phyloP scores from a whole-genome alignment of 352 stramenopile species.

The Pythium plurisporium region DNA sequence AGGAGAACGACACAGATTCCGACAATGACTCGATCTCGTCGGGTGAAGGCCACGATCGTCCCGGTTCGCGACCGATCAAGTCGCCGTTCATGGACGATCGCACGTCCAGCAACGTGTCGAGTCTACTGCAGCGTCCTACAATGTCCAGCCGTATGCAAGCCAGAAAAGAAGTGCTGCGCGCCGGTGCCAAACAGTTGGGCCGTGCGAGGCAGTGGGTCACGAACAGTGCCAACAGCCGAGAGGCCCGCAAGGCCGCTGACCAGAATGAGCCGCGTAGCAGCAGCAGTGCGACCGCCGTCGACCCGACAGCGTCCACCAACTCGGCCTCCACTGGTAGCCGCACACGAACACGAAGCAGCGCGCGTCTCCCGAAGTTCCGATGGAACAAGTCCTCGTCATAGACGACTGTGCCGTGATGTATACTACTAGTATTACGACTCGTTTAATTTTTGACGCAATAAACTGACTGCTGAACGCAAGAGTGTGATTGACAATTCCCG shows the following conservation, averaged over 20 bases:
- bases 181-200: conserved; percentile 67
- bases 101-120: conserved; percentile 17
- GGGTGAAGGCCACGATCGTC: neutral
- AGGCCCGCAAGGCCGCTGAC: neutral
- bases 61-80: neutral
- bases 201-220: conserved; percentile 11
- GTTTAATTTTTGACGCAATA: too few relatives aligned
- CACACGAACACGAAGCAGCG: neutral
- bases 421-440: neutral
- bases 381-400: conserved; percentile 25
- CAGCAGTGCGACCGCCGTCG: neutral
- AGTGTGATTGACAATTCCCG: conserved; percentile 12
- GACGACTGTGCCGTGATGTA: too few relatives aligned
- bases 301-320: neutral
- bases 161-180: conserved; percentile 55
- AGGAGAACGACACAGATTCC: conserved; percentile 15
- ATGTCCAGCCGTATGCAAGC: conserved; percentile 6
- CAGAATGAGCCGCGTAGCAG: neutral
- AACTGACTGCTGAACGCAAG: too few relatives aligned
- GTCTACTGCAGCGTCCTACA: conserved; percentile 14
- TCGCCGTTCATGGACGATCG: conserved; percentile 18
- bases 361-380: conserved; percentile 31
- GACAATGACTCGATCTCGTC: conserved; percentile 14
- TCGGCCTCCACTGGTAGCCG: neutral
- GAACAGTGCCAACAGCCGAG: neutral